These are phyloP conservation scores for Tarenaya hassleriana DNA, from an alignment of 345 rosid species.

Conservation along the genomic window DNA sequence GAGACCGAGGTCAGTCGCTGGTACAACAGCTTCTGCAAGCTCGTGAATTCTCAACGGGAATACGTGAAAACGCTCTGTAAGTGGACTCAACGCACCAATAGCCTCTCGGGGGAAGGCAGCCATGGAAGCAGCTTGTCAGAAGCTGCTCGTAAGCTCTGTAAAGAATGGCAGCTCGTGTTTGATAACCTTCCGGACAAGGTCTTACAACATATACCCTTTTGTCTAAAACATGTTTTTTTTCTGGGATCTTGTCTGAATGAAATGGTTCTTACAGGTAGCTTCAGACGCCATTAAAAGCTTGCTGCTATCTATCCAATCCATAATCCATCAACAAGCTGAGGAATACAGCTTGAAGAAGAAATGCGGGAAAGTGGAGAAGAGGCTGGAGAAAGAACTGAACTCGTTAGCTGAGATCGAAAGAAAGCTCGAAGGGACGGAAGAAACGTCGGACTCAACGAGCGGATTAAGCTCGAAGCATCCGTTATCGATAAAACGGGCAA, in stretches of 20 bases:
- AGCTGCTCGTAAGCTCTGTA: slow-evolving; percentile 50
- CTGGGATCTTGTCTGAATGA: slow-evolving; percentile 9
- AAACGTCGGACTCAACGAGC: slow-evolving; percentile 17
- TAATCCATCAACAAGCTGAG: slow-evolving; percentile 55
- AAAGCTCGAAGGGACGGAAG: slow-evolving; percentile 41
- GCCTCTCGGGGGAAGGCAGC: no score
- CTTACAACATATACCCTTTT: slow-evolving; percentile 12
- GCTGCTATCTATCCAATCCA: slow-evolving; percentile 46
- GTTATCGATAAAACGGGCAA: slow-evolving; percentile 49
- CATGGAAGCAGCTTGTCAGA: slow-evolving; percentile 34
- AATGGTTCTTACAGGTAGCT: slow-evolving; percentile 48
- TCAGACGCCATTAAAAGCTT: slow-evolving; percentile 64
- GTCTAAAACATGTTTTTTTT: slow-evolving; percentile 2
- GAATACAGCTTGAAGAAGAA: slow-evolving; percentile 49
- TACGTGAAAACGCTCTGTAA: slow-evolving; percentile 54
- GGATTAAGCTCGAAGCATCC: slow-evolving; percentile 75
- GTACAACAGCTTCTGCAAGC: slow-evolving; percentile 70
- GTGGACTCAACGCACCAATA: slow-evolving; percentile 61
- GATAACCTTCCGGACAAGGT: slow-evolving; percentile 80
- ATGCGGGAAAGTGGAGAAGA: slow-evolving; percentile 49
- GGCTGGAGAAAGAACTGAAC: slow-evolving; percentile 54
- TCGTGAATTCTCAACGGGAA: slow-evolving; percentile 52
- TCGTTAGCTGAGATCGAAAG: slow-evolving; percentile 57
- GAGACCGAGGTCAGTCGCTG: slow-evolving; percentile 66
- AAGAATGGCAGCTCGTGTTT: slow-evolving; percentile 56